Conservation (phyloP, 202 grass and related monocot genomes). For the Brachypodium distachyon region DNA sequence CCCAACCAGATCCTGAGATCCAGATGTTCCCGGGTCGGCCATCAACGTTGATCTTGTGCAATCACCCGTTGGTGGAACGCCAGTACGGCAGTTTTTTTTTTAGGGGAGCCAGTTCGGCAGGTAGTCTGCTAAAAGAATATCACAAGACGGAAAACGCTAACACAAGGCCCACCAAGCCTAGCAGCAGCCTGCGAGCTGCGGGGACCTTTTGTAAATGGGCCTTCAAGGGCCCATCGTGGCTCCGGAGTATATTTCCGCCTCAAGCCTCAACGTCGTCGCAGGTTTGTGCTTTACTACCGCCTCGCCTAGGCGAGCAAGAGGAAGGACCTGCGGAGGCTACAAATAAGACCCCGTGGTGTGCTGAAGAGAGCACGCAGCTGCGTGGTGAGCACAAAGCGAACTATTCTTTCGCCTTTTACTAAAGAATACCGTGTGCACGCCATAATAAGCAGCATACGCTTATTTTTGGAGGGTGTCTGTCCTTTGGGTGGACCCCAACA, state of each 20-base stretch:
- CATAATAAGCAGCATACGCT: conserved; percentile 34
- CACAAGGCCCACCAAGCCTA: not conserved
- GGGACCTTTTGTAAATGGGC: not conserved
- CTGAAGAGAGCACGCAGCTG: conserved; percentile 15
- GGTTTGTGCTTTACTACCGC: not conserved
- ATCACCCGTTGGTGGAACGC: no score
- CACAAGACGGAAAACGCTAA: no score
- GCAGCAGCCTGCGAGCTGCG: not conserved
- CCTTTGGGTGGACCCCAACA: not conserved
- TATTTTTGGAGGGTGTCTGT: conserved; percentile 36
- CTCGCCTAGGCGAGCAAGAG: not conserved
- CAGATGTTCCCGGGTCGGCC: no score
- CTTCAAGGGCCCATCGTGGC: not conserved
- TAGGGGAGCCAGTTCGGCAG: no score
- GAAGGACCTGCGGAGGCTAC: not conserved
- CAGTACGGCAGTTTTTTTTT: no score
- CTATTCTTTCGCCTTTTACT: conserved; percentile 92
- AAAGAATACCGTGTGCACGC: conserved; percentile 69
- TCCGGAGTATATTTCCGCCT: not conserved
- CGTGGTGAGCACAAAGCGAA: conserved; percentile 61
- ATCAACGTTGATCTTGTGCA: no score
- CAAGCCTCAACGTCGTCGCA: no score
- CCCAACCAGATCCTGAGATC: no score
- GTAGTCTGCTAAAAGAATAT: no score
- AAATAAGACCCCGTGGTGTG: not conserved